Evolutionary conservation across 2,329 filamentous ascomycete genomes (phyloP).

Genomic region (Aspergillus brunneoviolaceus): DNA sequence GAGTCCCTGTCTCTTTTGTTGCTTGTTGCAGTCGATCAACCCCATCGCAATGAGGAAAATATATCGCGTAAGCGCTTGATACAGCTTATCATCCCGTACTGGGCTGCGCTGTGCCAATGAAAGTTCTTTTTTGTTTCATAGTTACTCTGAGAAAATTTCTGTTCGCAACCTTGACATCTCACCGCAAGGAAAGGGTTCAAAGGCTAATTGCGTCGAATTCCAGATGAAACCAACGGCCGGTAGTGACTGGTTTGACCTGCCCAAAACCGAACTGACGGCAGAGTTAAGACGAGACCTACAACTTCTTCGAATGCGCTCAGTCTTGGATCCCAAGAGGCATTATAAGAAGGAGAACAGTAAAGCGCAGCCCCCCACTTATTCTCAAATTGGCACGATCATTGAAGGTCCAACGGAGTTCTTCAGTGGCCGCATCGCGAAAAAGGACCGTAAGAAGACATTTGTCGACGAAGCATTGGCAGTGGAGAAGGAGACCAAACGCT

Average conservation of each 20-base stretch:
- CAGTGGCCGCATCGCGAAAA: conserved; percentile 76
- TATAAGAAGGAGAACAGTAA: conserved; percentile 84
- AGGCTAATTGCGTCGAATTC: conserved; percentile 20
- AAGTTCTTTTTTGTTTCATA: conserved; percentile 64
- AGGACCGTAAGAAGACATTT: conserved; percentile 82
- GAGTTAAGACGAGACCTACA: conserved; percentile 88
- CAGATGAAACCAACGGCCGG: conserved; percentile 69
- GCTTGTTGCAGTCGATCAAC: conserved; percentile 12
- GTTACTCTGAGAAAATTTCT: conserved; percentile 63
- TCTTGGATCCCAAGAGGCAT: conserved; percentile 83
- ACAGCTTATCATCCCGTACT: conserved; percentile 75
- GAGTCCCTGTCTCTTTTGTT: conserved; percentile 20
- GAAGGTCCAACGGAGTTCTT: conserved; percentile 87
- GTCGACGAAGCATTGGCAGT: conserved; percentile 77
- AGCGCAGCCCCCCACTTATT: conserved; percentile 73
- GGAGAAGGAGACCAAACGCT: conserved; percentile 66
- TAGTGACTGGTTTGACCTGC: conserved; percentile 81
- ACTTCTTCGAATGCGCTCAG: conserved; percentile 81
- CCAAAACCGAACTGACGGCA: conserved; percentile 77
- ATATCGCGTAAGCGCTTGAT: conserved; percentile 65
- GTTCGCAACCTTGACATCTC: conserved; percentile 19
- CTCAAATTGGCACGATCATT: conserved; percentile 83
- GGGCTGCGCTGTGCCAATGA: conserved; percentile 72
- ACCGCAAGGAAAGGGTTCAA: neutral
- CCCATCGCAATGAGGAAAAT: conserved; percentile 69